Percentiles rank a stretch among this genome's conserved stretches.
Evolutionary conservation across 208 protist species (phyloP).

Genomic region (Wallacemonas sp.): DNA sequence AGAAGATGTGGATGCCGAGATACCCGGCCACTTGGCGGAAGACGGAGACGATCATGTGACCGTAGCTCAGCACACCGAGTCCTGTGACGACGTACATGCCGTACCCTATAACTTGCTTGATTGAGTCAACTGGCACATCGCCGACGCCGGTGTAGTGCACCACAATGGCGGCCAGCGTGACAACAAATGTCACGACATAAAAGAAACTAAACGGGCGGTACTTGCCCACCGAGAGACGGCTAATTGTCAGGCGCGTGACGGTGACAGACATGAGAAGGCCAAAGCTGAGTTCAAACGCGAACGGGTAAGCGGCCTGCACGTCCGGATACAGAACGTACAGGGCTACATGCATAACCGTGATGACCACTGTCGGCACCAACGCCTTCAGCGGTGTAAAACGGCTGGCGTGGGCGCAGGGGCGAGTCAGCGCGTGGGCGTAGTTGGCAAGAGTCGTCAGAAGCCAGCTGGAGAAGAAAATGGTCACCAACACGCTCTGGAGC

Average conservation of each 20-base stretch:
- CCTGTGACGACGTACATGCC: constrained; percentile 36
- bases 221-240: constrained; percentile 76
- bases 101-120: constrained; percentile 37
- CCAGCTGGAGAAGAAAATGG: constrained; percentile 33
- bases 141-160: constrained; percentile 29
- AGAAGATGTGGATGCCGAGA: constrained; percentile 63
- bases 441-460: constrained; percentile 58
- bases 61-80: constrained; percentile 56
- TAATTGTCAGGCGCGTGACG: constrained; percentile 74
- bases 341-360: constrained; percentile 45
- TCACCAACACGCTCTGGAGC: constrained; percentile 46
- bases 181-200: constrained; percentile 44
- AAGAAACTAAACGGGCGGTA: constrained; percentile 47
- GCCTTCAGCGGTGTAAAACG: constrained; percentile 34
- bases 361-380: constrained; percentile 39
- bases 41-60: constrained; percentile 69
- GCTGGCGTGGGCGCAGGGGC: constrained; percentile 25
- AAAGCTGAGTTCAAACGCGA: constrained; percentile 79
- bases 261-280: constrained; percentile 70
- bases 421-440: constrained; percentile 43
- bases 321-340: constrained; percentile 44
- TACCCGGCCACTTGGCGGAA: constrained; percentile 55
- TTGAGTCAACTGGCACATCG: constrained; percentile 4
- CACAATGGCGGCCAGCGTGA: constrained; percentile 24
- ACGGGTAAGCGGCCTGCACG: constrained; percentile 54